phyloP scores from a whole-genome alignment of 306 rosid genomes.

The Vigna unguiculata region DNA sequence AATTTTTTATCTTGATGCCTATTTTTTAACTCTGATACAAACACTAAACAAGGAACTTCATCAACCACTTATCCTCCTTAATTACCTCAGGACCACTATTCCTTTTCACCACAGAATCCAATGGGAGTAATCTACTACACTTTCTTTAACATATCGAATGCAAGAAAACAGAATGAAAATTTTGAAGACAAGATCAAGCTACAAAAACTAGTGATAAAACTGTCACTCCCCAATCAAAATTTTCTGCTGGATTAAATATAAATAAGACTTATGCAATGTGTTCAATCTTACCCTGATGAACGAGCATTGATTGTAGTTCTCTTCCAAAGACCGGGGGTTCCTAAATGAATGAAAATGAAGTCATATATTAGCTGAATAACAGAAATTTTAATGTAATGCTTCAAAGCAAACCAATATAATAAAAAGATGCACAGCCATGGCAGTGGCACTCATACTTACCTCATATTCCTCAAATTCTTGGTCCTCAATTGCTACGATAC shows the following conservation, averaged over 20 bases:
- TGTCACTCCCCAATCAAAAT: too few relatives aligned
- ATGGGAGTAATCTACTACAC: background rate
- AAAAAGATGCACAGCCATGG: slow-evolving; percentile 19
- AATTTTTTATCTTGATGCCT: too few relatives aligned
- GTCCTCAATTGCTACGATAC: slow-evolving; percentile 75
- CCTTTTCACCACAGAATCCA: too few relatives aligned
- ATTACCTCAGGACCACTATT: too few relatives aligned
- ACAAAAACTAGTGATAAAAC: too few relatives aligned
- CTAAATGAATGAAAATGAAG: slow-evolving; percentile 58
- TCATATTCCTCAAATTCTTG: slow-evolving; percentile 90
- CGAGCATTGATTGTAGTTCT: slow-evolving; percentile 60
- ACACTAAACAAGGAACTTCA: too few relatives aligned
- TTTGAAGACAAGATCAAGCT: too few relatives aligned
- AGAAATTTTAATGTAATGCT: slow-evolving; percentile 38
- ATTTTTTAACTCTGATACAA: too few relatives aligned
- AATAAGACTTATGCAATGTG: too few relatives aligned
- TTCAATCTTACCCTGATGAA: slow-evolving; percentile 69
- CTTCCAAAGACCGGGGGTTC: slow-evolving; percentile 93
- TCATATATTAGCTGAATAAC: slow-evolving; percentile 44
- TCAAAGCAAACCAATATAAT: slow-evolving; percentile 4
- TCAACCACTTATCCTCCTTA: too few relatives aligned
- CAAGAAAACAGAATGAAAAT: background rate
- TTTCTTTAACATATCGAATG: background rate
- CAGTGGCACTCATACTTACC: slow-evolving; percentile 59
- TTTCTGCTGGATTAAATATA: too few relatives aligned